Conservation (phyloP, 768 basidiomycete genomes). For the Dentipellis sp. region DNA sequence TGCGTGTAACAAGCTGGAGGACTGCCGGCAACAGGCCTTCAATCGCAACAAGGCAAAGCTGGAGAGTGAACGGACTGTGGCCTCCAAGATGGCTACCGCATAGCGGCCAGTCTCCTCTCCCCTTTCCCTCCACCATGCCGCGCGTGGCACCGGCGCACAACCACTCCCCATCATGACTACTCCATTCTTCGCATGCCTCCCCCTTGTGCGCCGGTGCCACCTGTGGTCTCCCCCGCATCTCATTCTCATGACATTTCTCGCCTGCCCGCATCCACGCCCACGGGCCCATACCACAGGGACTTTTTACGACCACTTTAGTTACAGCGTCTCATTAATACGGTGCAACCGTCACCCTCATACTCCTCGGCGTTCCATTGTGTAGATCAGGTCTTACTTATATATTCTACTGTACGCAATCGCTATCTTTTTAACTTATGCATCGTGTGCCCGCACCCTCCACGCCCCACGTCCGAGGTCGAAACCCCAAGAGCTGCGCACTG, state of each 20-base stretch:
- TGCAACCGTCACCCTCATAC: slow-evolving; percentile 2
- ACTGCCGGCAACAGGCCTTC: slow-evolving; percentile 83
- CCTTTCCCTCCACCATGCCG: slow-evolving; percentile 3
- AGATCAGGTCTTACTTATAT: slow-evolving; percentile 12
- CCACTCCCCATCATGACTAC: neutral
- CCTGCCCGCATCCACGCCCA: neutral
- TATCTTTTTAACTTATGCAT: neutral
- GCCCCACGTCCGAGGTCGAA: no score
- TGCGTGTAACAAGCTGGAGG: slow-evolving; percentile 72
- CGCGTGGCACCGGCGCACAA: neutral
- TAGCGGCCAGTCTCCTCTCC: slow-evolving; percentile 23
- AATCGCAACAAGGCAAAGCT: slow-evolving; percentile 81
- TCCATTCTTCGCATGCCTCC: neutral
- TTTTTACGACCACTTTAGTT: slow-evolving; percentile 10
- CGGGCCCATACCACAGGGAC: neutral
- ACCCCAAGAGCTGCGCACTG: no score
- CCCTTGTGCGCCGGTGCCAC: slow-evolving; percentile 4
- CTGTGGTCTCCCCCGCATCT: neutral
- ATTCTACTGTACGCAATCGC: slow-evolving; percentile 4
- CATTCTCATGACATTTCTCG: neutral
- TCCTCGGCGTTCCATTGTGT: slow-evolving; percentile 6
- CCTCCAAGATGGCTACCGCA: slow-evolving; percentile 78
- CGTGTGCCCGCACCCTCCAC: no score
- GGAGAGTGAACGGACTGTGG: slow-evolving; percentile 82
- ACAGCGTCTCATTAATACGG: slow-evolving; percentile 10